These are phyloP conservation scores for Orbilia javanica DNA, from an alignment of 2,329 filamentous ascomycete species.

Conservation along the genomic window DNA sequence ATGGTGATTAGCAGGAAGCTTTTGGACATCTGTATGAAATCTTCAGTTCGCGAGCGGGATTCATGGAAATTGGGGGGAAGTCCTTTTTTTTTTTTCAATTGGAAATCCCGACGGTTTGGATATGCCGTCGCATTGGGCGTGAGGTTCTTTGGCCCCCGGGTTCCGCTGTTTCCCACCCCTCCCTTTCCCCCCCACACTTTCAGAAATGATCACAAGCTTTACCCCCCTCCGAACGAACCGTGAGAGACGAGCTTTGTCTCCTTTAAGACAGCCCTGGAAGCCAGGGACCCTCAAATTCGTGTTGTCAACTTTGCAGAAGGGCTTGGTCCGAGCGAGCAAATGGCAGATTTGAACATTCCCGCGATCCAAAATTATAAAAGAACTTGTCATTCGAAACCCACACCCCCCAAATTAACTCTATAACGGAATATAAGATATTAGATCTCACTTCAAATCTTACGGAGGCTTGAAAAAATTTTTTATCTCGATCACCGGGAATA, in stretches of 20 bases:
- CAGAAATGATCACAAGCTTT: slow-evolving; percentile 20
- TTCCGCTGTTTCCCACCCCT: not conserved
- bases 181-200: slow-evolving; percentile 14
- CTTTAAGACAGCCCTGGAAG: slow-evolving; percentile 30
- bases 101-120: slow-evolving; percentile 40
- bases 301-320: not conserved
- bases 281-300: slow-evolving; percentile 1
- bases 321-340: slow-evolving; percentile 20
- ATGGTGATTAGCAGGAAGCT: not conserved
- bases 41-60: slow-evolving; percentile 17
- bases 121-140: slow-evolving; percentile 41
- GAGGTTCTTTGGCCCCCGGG: slow-evolving; percentile 31
- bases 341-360: slow-evolving; percentile 9
- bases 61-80: not conserved
- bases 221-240: not conserved
- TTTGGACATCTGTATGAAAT: slow-evolving; percentile 11
- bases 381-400: not conserved
- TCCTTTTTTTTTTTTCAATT: slow-evolving; percentile 1
- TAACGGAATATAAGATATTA: not conserved
- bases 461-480: slow-evolving; percentile 11
- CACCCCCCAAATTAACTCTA: not conserved
- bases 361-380: slow-evolving; percentile 5
- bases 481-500: not conserved
- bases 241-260: slow-evolving; percentile 26
- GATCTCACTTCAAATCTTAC: slow-evolving; percentile 14